Base-by-base conservation (phyloP, 1,284 basidiomycete species). In the Neotropicomus parvogracilis region DNA sequence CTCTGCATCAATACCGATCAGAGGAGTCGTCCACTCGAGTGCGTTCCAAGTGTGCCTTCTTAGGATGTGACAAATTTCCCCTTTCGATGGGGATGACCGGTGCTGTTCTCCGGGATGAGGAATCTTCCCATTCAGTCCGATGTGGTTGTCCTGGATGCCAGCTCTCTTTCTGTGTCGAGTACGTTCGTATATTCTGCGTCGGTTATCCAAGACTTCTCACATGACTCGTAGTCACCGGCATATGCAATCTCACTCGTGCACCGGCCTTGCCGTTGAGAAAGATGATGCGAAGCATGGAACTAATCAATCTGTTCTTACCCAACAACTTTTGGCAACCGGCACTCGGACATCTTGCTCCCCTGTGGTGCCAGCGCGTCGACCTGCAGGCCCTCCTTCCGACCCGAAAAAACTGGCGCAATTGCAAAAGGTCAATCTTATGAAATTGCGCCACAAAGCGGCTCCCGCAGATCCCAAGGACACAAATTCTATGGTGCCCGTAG, bases 391-490 rank as follows among this genome's bases (percentile, higher is more conserved):
- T 31, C 71, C 76, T 11, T 71, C 70, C 3, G 75, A 83, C 55
- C 74, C 80, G 7, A 74, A 70, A 53, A 83, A 82, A 56, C 60
- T 75, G 13, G 77, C 74, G 0, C 78, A 80, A 54, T 64, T 74
- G 43, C 71, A 73, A 44, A 80, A 80, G 57, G 65, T 88, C 11
- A 76, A 82, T 57, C 58, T 81, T 8, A 86, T 90, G 76, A 86
- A 81, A 59, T 77, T 89, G 75, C 79, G 82, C 43, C 85, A 85
- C 60, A 74, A 70, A 41, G 88, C 88, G 11, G 56, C 70, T 33
- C 77, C 87, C 6, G 79, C 71, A 4, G 81, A 89, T 56, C 71
- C 75, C 11, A 80, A 73, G 57, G 79, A 82, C 57, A 75, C 69
- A 44, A 46, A 61, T 3, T 65, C 70, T 14, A 63, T 68, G 17